phyloP scores from a whole-genome alignment of 345 rosid genomes.

The Microthlaspi erraticum region DNA sequence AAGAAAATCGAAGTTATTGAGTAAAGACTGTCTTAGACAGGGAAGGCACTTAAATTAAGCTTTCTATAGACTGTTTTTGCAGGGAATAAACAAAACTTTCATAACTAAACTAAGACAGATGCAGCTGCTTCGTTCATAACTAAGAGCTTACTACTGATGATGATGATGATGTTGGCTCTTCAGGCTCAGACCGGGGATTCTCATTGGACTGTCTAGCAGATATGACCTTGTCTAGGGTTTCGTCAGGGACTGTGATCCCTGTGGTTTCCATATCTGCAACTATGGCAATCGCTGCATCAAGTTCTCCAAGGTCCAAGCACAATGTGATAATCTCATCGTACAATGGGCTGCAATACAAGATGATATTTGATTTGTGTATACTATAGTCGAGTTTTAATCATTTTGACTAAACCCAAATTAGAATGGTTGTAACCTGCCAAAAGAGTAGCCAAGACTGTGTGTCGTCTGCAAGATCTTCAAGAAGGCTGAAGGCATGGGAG shows the following conservation, averaged over 20 bases:
- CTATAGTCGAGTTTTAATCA: conserved; percentile 4
- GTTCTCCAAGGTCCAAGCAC: conserved; percentile 86
- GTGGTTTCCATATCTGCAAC: conserved; percentile 86
- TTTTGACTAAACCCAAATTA: background rate
- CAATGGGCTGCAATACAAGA: conserved; percentile 65
- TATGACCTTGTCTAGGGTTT: conserved; percentile 78
- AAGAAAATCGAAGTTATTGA: too few relatives aligned
- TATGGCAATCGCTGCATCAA: conserved; percentile 88
- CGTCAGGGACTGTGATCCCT: conserved; percentile 68
- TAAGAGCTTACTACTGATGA: conserved; percentile 27
- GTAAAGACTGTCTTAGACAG: too few relatives aligned
- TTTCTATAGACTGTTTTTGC: background rate
- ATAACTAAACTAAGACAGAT: background rate
- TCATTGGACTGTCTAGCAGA: conserved; percentile 66
- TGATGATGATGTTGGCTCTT: conserved; percentile 31
- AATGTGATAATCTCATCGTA: conserved; percentile 79
- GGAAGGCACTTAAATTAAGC: background rate
- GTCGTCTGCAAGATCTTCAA: conserved; percentile 81
- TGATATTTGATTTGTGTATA: conserved; percentile 15
- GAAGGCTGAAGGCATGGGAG: conserved; percentile 90
- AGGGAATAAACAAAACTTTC: conserved; percentile 27
- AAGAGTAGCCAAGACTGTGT: conserved; percentile 74
- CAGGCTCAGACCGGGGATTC: conserved; percentile 35
- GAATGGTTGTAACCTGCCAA: conserved; percentile 58
- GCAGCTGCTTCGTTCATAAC: conserved; percentile 22